Conservation (phyloP, 2,329 filamentous ascomycete species). For the Hansfordia pulvinata region DNA sequence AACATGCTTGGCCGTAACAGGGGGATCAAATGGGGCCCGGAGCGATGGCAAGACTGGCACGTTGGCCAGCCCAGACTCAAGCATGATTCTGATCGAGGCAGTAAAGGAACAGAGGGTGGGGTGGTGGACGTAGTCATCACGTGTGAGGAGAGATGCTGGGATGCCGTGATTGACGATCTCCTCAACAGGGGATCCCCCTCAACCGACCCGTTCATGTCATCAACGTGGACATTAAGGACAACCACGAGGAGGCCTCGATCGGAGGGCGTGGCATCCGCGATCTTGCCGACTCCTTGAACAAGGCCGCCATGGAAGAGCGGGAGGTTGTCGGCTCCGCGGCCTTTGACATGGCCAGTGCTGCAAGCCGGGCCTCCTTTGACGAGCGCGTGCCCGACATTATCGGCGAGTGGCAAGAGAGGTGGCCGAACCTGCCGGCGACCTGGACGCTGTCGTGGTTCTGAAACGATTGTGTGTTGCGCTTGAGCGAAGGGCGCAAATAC, state of each 20-base stretch:
- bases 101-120: constrained; percentile 70
- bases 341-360: constrained; percentile 57
- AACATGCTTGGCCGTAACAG: constrained; percentile 94
- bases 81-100: constrained; percentile 62
- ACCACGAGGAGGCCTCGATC: constrained; percentile 88
- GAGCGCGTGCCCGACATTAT: constrained; percentile 86
- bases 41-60: constrained; percentile 96
- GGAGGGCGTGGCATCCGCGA: constrained; percentile 89
- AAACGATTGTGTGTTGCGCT: constrained; percentile 12
- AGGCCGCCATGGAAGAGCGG: constrained; percentile 65
- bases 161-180: constrained; percentile 90
- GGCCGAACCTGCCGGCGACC: constrained; percentile 79
- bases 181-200: constrained; percentile 73
- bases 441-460: constrained; percentile 96
- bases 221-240: constrained; percentile 97
- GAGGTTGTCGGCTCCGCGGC: constrained; percentile 45
- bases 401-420: constrained; percentile 85
- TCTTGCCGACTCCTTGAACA: constrained; percentile 73
- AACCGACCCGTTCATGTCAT: constrained; percentile 95
- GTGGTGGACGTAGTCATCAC: constrained; percentile 92
- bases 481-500: too few species aligned
- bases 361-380: constrained; percentile 68
- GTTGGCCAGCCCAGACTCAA: constrained; percentile 73
- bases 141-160: constrained; percentile 96
- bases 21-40: constrained; percentile 85